Evolutionary conservation across 768 basidiomycete species (phyloP), one percentile per base, ranked within the genome.

Genomic region (Tremella yokohamensis): DNA sequence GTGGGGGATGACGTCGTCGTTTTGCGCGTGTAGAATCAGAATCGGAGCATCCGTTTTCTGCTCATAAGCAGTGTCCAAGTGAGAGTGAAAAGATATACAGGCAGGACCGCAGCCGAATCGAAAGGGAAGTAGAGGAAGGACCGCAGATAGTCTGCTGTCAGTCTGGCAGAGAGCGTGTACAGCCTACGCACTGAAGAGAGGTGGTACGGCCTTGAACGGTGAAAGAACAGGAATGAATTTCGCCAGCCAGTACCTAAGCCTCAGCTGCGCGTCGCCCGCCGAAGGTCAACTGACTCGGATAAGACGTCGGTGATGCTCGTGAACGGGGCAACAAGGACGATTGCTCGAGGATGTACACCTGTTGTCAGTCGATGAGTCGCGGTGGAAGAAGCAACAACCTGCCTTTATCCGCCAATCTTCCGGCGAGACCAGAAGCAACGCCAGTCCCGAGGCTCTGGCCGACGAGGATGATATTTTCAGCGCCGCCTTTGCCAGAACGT

Each of bases 391-490:
- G 18, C 26, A 22, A 38, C 40, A 9, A 49, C 74, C 19, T 39
- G 78, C 79, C 79, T 58, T 83, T 79, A 0, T 57, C 59, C 12
- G 78, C 77, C 2, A 84, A 73, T 48, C 74, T 62, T 24, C 71
- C 78, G 15, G 77, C 80, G 9, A 81, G 73, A 52, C 68, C 79
- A 24, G 79, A 79, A 0, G 77, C 81, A 1, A 97, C 87, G 0
- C 86, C 91, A 0, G 92, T 92, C 1, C 93, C 93, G 12, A 98
- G 79, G 63, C 89, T 92, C 65, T 93, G 90, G 0, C 93, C 93
- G 2, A 89, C 79, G 42, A 98, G 73, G 2, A 90, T 78, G 38
- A 96, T 80, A 58, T 85, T 79, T 37, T 83, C 34, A 16, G 42
- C 42, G 4, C 42, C 42, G 15, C 52, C 34, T 8, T 44, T 19